A percentile compares a stretch with the other conserved stretches of the same genome.
These are phyloP conservation scores for Bidens hawaiensis DNA, from an alignment of 140 eudicot species.

Conservation along the genomic window DNA sequence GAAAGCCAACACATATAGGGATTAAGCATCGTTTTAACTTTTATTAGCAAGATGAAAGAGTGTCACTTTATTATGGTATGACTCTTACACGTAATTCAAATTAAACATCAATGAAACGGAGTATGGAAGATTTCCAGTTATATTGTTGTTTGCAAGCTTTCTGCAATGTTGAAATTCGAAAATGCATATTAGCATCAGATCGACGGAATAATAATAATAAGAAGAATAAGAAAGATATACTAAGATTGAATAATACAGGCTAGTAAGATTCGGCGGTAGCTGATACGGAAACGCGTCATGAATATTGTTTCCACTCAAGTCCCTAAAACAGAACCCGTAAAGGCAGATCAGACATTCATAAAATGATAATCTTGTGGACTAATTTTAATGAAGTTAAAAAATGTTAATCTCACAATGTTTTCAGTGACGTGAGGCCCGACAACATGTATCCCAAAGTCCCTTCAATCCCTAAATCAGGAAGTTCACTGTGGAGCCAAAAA, in stretches of 20 bases:
- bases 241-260: slow-evolving; percentile 46
- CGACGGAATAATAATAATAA: not conserved
- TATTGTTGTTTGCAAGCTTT: slow-evolving; percentile 80
- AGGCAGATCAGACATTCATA: not conserved
- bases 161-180: slow-evolving; percentile 53
- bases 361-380: not conserved
- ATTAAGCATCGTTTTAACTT: not conserved
- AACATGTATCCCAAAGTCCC: slow-evolving; percentile 88
- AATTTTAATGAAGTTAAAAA: not conserved
- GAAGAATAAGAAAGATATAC: not conserved
- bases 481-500: slow-evolving; percentile 48
- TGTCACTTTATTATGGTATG: not conserved
- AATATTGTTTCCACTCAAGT: slow-evolving; percentile 76
- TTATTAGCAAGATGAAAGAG: slow-evolving; percentile 5
- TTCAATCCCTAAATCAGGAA: slow-evolving; percentile 63
- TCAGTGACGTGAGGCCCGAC: slow-evolving; percentile 52
- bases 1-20: slow-evolving; percentile 21
- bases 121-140: slow-evolving; percentile 82
- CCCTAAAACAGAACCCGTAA: slow-evolving; percentile 38
- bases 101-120: slow-evolving; percentile 59
- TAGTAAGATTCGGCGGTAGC: slow-evolving; percentile 74
- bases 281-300: slow-evolving; percentile 76
- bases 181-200: slow-evolving; percentile 17
- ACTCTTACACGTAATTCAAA: slow-evolving; percentile 65
- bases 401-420: slow-evolving; percentile 53